Evolutionary conservation across 202 grass and related monocot species (phyloP), one percentile per base, ranked within the genome.

Genomic region (Panicum hallii): DNA sequence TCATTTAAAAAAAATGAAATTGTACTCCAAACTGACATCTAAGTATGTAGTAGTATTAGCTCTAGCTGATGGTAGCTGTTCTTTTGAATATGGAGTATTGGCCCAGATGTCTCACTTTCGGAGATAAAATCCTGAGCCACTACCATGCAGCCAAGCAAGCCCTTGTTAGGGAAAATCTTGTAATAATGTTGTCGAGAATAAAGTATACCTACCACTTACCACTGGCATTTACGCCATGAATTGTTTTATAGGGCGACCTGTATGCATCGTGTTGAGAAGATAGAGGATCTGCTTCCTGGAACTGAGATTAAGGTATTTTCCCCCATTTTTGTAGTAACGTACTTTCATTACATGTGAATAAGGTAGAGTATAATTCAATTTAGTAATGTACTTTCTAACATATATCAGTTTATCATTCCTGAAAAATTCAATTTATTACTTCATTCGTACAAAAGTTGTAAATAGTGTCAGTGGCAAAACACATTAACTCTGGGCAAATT

Each of bases 281-380:
- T 96, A 20, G 81, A 89, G 36, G 88, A 96, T 78, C 45, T 99
- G 69, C 75, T 78, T 66, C 84, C 88, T n/a, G 74, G 85, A 48
- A 90, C 84, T 88, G 90, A 92, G 70, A 87, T 99, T 65, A 86
- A 92, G 93, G 96, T 99, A 89, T 69, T 65, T 85, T 54, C 44
- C 58, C 22, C 64, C 11, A 43, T 67, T 82, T 47, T 77, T 74
- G 1, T 38, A 55, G 0, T 49, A 45, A 41, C 67, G 19, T 72
- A 30, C 2, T 32, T 65, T 60, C 67, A 36, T 86, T 23, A 69
- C 61, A 42, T 55, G 16, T 22, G 46, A 64, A 23, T 23, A 53
- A 38, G 4, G 40, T 9, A 42, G 19, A 19, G 8, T 34, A 43
- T 55, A 32, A 20, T 66, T 46, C 8, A 11, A 3, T 26, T 26